Evolutionary conservation across 495 filamentous ascomycete species (phyloP).

Genomic region (Aspergillus saccharolyticus): DNA sequence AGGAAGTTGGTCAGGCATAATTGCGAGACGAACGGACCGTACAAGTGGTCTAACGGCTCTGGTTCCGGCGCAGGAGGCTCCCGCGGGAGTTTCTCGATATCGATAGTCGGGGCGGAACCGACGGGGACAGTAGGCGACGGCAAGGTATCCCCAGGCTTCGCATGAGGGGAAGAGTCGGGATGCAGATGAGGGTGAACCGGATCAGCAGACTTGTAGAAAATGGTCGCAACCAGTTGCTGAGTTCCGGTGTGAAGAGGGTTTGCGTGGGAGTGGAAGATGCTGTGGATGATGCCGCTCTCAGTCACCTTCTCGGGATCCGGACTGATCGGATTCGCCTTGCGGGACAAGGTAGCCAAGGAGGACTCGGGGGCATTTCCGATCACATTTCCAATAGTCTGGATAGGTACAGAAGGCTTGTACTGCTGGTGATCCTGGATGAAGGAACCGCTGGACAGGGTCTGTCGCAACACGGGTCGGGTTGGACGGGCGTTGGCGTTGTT

Average conservation of each 20-base stretch:
- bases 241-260: conserved; percentile 36
- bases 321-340: conserved; percentile 38
- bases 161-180: conserved; percentile 30
- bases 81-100: conserved; percentile 64
- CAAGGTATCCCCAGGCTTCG: conserved; percentile 26
- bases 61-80: conserved; percentile 60
- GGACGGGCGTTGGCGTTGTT: conserved; percentile 19
- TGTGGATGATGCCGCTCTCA: conserved; percentile 43
- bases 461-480: conserved; percentile 37
- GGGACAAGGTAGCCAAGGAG: conserved; percentile 18
- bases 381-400: conserved; percentile 41
- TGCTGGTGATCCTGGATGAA: conserved; percentile 71
- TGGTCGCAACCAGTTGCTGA: conserved; percentile 41
- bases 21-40: conserved; percentile 71
- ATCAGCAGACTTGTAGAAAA: conserved; percentile 43
- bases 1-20: conserved; percentile 80
- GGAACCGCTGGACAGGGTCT: conserved; percentile 58
- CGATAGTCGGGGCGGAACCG: conserved; percentile 59
- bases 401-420: conserved; percentile 56
- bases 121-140: conserved; percentile 37
- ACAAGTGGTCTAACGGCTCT: conserved; percentile 69
- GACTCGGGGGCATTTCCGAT: conserved; percentile 25
- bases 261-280: conserved; percentile 37
- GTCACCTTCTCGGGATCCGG: conserved; percentile 40
- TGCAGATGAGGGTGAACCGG: conserved; percentile 42